Conservation (phyloP, 306 rosid genomes). For the Cucumis sativus region DNA sequence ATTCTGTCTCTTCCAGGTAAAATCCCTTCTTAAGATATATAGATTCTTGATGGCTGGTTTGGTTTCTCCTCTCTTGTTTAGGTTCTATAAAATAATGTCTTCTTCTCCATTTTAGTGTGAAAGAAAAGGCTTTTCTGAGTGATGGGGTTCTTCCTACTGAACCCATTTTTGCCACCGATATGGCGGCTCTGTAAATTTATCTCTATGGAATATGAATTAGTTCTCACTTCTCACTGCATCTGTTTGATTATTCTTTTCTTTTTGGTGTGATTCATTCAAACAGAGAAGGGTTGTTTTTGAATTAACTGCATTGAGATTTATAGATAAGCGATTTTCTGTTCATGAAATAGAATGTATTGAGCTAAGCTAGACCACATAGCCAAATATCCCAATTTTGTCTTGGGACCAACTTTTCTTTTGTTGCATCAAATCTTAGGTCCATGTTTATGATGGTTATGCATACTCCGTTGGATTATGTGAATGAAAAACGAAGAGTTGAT, state of each 20-base stretch:
- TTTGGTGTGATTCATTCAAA: not conserved
- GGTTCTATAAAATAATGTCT: not conserved
- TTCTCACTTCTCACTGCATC: not conserved
- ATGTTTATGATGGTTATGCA: not conserved
- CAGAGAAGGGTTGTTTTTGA: not conserved
- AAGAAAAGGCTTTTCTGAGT: not conserved
- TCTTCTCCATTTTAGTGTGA: constrained; percentile 4
- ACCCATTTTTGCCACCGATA: not conserved
- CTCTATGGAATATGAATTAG: not conserved
- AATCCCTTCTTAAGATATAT: constrained; percentile 2
- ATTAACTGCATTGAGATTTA: not conserved
- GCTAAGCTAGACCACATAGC: not conserved
- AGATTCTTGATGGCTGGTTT: not conserved
- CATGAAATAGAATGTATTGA: not conserved
- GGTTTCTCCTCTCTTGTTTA: not conserved
- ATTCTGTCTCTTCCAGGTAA: constrained; percentile 85
- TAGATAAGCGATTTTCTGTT: not conserved
- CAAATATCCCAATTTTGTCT: not conserved
- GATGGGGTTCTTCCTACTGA: not conserved
- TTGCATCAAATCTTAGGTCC: not conserved
- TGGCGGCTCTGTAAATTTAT: constrained; percentile 5
- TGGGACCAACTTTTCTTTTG: not conserved
- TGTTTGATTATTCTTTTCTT: not conserved
- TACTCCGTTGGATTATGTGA: not conserved
- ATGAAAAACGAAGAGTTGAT: not conserved